Percentiles rank a stretch among this genome's conserved stretches.
Evolutionary conservation across 306 rosid genomes (phyloP).

Genomic region (Begonia peltatifolia): DNA sequence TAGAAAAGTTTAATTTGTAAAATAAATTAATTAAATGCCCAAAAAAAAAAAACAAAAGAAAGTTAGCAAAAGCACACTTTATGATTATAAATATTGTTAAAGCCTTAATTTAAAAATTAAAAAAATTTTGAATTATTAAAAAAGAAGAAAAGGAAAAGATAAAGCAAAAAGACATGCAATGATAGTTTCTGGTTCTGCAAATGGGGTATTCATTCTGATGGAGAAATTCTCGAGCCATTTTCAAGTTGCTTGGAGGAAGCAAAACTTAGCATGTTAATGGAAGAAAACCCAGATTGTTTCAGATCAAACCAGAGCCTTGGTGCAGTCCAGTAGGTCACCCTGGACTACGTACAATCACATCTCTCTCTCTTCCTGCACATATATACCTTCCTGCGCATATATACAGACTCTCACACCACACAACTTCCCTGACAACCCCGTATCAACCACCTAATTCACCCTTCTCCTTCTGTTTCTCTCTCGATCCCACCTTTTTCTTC

Average conservation of each 20-base stretch:
- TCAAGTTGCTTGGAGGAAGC: background rate
- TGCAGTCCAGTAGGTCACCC: conserved; percentile 1
- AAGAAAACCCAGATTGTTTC: background rate
- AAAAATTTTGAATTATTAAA: no score
- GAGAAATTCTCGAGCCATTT: no score
- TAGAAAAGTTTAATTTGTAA: no score
- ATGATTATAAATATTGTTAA: no score
- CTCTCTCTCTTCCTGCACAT: background rate
- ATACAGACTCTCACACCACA: conserved; percentile 1
- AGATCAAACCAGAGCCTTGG: background rate
- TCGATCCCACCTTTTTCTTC: background rate
- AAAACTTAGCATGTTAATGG: background rate
- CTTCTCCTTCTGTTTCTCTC: background rate
- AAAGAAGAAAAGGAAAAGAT: no score
- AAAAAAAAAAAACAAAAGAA: no score
- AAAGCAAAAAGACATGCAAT: no score
- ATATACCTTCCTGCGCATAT: conserved; percentile 18
- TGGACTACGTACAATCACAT: background rate
- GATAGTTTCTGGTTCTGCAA: background rate
- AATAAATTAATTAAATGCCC: no score
- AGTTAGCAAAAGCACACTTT: no score
- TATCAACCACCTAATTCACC: conserved; percentile 17
- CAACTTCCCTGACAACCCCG: conserved; percentile 23
- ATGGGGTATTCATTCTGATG: background rate
- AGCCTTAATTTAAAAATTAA: no score